phyloP scores from a whole-genome alignment of 2,329 filamentous ascomycete genomes.

The Massarina eburnea region DNA sequence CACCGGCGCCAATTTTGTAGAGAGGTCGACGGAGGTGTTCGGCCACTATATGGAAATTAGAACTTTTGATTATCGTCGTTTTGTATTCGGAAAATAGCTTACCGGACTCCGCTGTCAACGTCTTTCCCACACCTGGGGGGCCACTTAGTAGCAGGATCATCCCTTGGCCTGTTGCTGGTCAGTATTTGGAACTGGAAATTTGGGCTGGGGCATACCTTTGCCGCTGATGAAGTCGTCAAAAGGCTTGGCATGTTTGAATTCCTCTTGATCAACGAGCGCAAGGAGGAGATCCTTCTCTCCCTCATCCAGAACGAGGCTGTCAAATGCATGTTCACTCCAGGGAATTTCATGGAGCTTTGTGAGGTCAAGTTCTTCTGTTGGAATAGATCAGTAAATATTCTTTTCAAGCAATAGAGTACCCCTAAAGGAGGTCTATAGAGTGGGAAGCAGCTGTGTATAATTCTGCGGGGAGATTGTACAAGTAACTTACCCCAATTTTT shows the following conservation, averaged over 20 bases:
- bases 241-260: conserved; percentile 27
- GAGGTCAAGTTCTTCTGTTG: conserved; percentile 7
- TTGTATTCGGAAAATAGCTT: neutral
- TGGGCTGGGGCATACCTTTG: conserved; percentile 54
- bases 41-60: conserved; percentile 64
- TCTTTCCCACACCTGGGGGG: conserved; percentile 56
- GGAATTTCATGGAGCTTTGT: conserved; percentile 45
- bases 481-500: conserved; percentile 21
- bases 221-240: conserved; percentile 56
- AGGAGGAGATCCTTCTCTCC: conserved; percentile 53
- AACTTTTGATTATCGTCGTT: conserved; percentile 26
- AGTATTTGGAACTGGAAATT: conserved; percentile 30
- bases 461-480: too few relatives aligned
- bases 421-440: too few relatives aligned
- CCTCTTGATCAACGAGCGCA: conserved; percentile 49
- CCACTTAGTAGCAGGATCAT: conserved; percentile 32
- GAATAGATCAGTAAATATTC: neutral
- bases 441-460: too few relatives aligned
- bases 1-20: conserved; percentile 50
- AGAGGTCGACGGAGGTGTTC: conserved; percentile 57
- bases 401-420: neutral
- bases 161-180: conserved; percentile 30
- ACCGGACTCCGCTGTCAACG: conserved; percentile 22
- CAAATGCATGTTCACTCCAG: conserved; percentile 51
- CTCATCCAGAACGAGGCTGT: conserved; percentile 51